Percentiles rank a stretch among this genome's conserved stretches.
phyloP scores from a whole-genome alignment of 192 early-diverging fungal species.

The Dissophora ornata region DNA sequence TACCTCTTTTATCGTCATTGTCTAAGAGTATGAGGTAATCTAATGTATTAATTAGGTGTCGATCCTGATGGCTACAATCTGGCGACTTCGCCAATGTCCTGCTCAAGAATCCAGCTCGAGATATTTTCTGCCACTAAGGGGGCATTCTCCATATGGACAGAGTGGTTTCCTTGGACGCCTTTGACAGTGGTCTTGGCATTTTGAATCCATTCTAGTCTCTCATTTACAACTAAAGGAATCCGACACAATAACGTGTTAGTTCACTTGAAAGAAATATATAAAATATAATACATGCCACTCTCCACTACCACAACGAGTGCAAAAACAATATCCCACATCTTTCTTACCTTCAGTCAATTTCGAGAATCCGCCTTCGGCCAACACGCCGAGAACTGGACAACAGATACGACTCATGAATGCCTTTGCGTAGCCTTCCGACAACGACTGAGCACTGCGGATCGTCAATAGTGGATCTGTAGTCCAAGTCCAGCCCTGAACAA shows the following conservation, averaged over 20 bases:
- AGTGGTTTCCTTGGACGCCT: slow-evolving; percentile 26
- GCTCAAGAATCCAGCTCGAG: slow-evolving; percentile 26
- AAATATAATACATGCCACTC: too few relatives aligned
- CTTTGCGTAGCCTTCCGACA: slow-evolving; percentile 32
- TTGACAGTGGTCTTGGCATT: slow-evolving; percentile 16
- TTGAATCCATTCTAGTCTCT: slow-evolving; percentile 13
- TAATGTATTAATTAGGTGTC: too few relatives aligned
- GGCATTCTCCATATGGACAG: slow-evolving; percentile 46
- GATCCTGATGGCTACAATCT: slow-evolving; percentile 24
- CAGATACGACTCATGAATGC: slow-evolving; percentile 38
- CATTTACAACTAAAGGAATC: slow-evolving; percentile 12
- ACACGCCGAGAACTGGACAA: slow-evolving; percentile 25
- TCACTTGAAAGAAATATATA: too few relatives aligned
- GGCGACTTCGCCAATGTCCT: slow-evolving; percentile 14
- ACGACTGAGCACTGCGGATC: slow-evolving; percentile 40
- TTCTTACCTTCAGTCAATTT: slow-evolving; percentile 10
- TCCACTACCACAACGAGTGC: too few relatives aligned
- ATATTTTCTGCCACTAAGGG: slow-evolving; percentile 17
- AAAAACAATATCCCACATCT: too few relatives aligned
- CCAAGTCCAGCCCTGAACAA: slow-evolving; percentile 42
- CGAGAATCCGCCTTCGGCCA: slow-evolving; percentile 23
- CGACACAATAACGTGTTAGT: not conserved
- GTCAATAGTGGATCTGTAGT: slow-evolving; percentile 43
- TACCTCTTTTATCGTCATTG: too few relatives aligned
- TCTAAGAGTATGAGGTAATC: too few relatives aligned